Conservation (phyloP, 2,329 filamentous ascomycete genomes). For the Pseudogymnoascus sp. region DNA sequence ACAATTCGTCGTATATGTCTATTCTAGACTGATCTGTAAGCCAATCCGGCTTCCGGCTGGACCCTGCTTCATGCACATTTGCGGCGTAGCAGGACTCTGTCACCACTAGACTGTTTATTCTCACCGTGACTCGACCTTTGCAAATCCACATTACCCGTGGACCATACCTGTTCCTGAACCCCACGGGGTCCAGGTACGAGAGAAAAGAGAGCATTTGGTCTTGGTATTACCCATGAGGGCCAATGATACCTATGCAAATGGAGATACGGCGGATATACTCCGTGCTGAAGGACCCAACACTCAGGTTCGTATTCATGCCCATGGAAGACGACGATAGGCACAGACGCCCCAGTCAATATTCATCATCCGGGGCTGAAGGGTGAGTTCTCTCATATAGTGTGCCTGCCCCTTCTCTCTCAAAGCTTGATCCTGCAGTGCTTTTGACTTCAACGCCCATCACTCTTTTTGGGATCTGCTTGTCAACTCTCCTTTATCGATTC, state of each 20-base stretch:
- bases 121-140: not conserved
- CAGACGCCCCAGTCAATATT: not conserved
- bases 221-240: not conserved
- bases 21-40: constrained; percentile 4
- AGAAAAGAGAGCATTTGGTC: not conserved
- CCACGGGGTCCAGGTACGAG: not conserved
- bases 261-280: not conserved
- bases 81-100: constrained; percentile 7
- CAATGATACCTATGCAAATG: not conserved
- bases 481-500: constrained; percentile 23
- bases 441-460: constrained; percentile 18
- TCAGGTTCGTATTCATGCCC: not conserved
- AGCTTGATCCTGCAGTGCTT: not conserved
- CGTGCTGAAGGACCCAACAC: not conserved
- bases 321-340: not conserved
- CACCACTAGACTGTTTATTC: constrained; percentile 9
- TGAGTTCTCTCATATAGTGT: constrained; percentile 3
- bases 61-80: not conserved
- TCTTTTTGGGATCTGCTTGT: constrained; percentile 20
- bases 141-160: not conserved
- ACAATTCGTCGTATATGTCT: not conserved
- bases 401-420: not conserved
- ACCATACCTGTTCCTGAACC: not conserved
- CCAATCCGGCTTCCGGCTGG: not conserved
- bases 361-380: not conserved